Evolutionary conservation across 371 early-diverging fungal species (phyloP), one percentile per base, ranked within the genome.

Genomic region (Aphelidium insulamus): DNA sequence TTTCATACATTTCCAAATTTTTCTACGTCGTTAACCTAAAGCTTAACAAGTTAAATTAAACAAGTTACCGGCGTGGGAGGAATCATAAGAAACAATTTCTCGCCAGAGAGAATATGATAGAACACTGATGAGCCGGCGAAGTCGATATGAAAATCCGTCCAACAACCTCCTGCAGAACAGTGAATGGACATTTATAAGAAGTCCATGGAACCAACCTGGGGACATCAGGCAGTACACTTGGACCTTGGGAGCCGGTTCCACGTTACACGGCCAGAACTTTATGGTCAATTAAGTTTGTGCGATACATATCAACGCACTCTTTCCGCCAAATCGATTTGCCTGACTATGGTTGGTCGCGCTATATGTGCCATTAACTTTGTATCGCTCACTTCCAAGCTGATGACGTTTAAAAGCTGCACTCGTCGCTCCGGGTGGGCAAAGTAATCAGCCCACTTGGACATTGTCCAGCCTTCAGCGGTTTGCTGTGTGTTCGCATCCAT

Each of bases 191-290:
- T 18, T 1, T 50, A 68, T 52, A 59, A 74, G 74, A 79, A 79
- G 41, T 86, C 86, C 12, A 85, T 86, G 45, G 74, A 86, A 4
- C 79, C 73, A 30, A 77, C 74, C 44, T 67, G 62, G 17, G 30
- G 81, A 73, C 87, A 86, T 85, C 36, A 86, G 52, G 38, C 85
- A 86, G 45, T 85, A 86, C 5, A 80, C 54, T 39, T 83, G 80
- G 0, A 83, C 84, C 39, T 66, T 65, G 14, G 90, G 86, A 37
- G 69, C n/a, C n/a, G n/a, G n/a, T n/a, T n/a, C n/a, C n/a, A n/a
- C n/a, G n/a, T n/a, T n/a, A n/a, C n/a, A n/a, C 1, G 90, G 90
- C 90, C 90, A 88, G 43, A 73, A n/a, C n/a, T n/a, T n/a, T n/a
- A n/a, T n/a, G n/a, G n/a, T n/a, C n/a, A n/a, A n/a, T n/a, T n/a